Conservation (phyloP, 1,284 basidiomycete genomes). For the Trametes sp. region DNA sequence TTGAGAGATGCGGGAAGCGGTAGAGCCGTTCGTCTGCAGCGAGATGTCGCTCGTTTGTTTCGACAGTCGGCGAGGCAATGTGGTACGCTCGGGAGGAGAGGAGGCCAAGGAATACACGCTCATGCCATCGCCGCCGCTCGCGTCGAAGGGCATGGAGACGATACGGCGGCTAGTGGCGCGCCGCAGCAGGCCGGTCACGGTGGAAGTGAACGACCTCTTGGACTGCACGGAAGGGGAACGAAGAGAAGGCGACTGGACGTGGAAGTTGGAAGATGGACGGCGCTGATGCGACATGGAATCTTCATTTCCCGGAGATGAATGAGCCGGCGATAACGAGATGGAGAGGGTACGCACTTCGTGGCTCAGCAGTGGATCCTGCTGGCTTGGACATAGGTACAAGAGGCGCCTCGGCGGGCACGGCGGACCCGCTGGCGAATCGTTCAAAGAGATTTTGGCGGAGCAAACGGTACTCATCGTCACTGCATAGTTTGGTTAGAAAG, state of each 20-base stretch:
- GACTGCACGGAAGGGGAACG: constrained; percentile 68
- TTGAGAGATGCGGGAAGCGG: constrained; percentile 33
- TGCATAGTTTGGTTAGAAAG: no score
- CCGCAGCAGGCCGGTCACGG: constrained; percentile 65
- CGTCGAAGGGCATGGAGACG: constrained; percentile 48
- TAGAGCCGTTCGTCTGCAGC: constrained; percentile 52
- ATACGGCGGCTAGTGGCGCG: constrained; percentile 60
- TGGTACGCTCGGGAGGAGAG: constrained; percentile 48
- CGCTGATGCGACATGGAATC: constrained; percentile 41
- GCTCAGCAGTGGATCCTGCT: constrained; percentile 26
- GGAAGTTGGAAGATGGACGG: constrained; percentile 59
- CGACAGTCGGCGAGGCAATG: constrained; percentile 48
- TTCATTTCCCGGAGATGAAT: constrained; percentile 20
- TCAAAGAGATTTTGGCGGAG: constrained; percentile 81
- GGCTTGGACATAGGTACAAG: constrained; percentile 57
- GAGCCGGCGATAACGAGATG: not conserved
- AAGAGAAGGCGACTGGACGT: constrained; percentile 48
- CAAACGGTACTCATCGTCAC: constrained; percentile 81
- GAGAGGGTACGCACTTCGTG: constrained; percentile 30
- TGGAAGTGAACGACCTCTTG: constrained; percentile 65
- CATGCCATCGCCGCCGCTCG: constrained; percentile 56
- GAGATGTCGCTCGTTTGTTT: constrained; percentile 61
- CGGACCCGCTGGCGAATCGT: constrained; percentile 63
- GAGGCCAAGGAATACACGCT: constrained; percentile 62
- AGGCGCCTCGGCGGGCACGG: constrained; percentile 65